Conservation (phyloP, 169 alveolate genomes). For the Cryptosporidium muris region DNA sequence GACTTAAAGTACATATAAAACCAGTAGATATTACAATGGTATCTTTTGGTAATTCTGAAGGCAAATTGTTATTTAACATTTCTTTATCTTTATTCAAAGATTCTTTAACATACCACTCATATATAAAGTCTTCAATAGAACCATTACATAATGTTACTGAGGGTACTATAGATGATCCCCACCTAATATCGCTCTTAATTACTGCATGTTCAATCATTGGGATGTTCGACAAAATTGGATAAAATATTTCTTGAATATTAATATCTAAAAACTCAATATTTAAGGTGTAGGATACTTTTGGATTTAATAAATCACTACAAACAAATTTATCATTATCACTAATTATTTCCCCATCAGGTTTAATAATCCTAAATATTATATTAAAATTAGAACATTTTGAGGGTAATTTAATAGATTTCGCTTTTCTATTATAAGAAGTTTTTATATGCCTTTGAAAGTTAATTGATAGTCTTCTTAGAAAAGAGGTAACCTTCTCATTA, state of each 20-base stretch:
- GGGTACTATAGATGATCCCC: constrained; percentile 59
- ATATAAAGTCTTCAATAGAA: not conserved
- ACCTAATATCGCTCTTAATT: constrained; percentile 40
- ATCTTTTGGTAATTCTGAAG: constrained; percentile 11
- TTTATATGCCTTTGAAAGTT: constrained; percentile 32
- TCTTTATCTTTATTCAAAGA: not conserved
- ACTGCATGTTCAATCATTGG: constrained; percentile 14
- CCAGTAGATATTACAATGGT: constrained; percentile 5
- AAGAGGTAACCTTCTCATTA: not conserved
- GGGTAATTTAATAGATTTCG: not conserved
- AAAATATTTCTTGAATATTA: too few species aligned
- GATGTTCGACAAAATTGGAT: not conserved
- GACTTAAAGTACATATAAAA: constrained; percentile 13
- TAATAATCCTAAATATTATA: too few species aligned
- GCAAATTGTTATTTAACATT: not conserved
- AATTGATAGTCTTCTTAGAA: constrained; percentile 38
- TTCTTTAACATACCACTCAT: constrained; percentile 29
- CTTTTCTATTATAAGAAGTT: constrained; percentile 16
- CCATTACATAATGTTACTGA: constrained; percentile 17
- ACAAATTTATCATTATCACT: too few species aligned
- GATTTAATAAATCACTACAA: not conserved
- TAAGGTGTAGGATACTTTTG: not conserved
- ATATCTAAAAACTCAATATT: not conserved
- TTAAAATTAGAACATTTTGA: too few species aligned
- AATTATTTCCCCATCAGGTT: too few species aligned